Conservation (phyloP, 2,329 filamentous ascomycete species). For the Arthrobotrys sphaeroides region DNA sequence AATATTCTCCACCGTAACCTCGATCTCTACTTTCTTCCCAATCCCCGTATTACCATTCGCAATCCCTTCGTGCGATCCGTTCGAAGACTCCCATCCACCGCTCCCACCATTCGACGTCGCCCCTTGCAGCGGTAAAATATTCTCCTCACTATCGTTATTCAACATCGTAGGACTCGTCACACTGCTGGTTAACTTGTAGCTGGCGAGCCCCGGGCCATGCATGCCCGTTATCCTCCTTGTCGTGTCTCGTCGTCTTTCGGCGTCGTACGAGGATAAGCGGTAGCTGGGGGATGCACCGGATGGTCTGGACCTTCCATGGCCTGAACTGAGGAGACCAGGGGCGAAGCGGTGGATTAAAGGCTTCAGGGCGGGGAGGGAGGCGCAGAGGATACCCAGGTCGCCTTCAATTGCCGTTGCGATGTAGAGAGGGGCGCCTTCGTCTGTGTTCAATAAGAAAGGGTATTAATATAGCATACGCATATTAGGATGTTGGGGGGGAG, state of each 20-base stretch:
- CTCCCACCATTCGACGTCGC: no score
- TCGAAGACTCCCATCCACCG: slow-evolving; percentile 12
- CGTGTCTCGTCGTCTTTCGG: slow-evolving; percentile 34
- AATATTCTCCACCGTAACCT: slow-evolving; percentile 38
- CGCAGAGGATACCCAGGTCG: slow-evolving; percentile 48
- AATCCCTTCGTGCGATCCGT: slow-evolving; percentile 7
- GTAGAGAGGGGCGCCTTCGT: slow-evolving; percentile 44
- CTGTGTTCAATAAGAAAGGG: background rate
- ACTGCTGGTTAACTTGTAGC: slow-evolving; percentile 33
- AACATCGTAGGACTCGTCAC: slow-evolving; percentile 28
- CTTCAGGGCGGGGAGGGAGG: slow-evolving; percentile 49
- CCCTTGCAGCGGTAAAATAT: slow-evolving; percentile 36
- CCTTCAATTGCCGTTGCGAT: slow-evolving; percentile 52
- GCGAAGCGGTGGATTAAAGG: slow-evolving; percentile 45
- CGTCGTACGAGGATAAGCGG: slow-evolving; percentile 42
- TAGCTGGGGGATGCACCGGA: slow-evolving; percentile 37
- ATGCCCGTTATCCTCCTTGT: slow-evolving; percentile 14
- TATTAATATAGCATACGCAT: background rate
- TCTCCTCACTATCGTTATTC: slow-evolving; percentile 47
- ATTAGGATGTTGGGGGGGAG: background rate
- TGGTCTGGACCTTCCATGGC: slow-evolving; percentile 13
- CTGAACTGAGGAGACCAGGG: slow-evolving; percentile 39
- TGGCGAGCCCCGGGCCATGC: background rate
- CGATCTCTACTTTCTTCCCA: slow-evolving; percentile 43
- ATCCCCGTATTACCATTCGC: slow-evolving; percentile 31